These are phyloP conservation scores for Boletus sp. DNA, from an alignment of 768 basidiomycete species.

Conservation along the genomic window DNA sequence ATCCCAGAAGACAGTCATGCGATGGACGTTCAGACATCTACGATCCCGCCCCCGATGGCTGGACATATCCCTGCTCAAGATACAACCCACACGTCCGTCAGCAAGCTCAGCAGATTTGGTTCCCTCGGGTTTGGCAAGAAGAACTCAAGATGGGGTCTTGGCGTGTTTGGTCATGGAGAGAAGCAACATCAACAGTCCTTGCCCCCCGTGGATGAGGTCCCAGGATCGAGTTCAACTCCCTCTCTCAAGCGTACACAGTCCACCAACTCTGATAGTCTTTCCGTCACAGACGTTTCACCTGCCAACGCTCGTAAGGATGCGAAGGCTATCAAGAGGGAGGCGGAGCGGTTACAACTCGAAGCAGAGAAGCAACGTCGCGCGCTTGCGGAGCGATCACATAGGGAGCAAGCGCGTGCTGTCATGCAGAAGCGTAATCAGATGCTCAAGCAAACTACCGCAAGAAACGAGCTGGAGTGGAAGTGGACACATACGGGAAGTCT, in stretches of 20 bases:
- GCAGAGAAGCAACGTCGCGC: conserved; percentile 84
- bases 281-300: conserved; percentile 49
- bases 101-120: conserved; percentile 58
- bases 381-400: conserved; percentile 67
- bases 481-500: conserved; percentile 40
- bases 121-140: conserved; percentile 69
- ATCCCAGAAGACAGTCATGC: conserved; percentile 37
- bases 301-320: conserved; percentile 49
- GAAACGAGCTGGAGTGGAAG: conserved; percentile 65
- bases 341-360: conserved; percentile 72
- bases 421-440: conserved; percentile 86
- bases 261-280: conserved; percentile 70
- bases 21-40: conserved; percentile 52
- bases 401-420: conserved; percentile 89
- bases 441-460: conserved; percentile 52
- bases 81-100: conserved; percentile 40
- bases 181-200: conserved; percentile 60
- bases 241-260: conserved; percentile 80
- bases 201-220: conserved; percentile 73
- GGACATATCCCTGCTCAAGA: conserved; percentile 39
- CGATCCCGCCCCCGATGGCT: conserved; percentile 43
- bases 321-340: conserved; percentile 81
- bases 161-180: conserved; percentile 71
- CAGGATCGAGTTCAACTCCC: conserved; percentile 52
- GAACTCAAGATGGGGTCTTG: conserved; percentile 60